Evolutionary conservation across 495 filamentous ascomycete genomes (phyloP).

Genomic region (Jackrogersella multiformis): DNA sequence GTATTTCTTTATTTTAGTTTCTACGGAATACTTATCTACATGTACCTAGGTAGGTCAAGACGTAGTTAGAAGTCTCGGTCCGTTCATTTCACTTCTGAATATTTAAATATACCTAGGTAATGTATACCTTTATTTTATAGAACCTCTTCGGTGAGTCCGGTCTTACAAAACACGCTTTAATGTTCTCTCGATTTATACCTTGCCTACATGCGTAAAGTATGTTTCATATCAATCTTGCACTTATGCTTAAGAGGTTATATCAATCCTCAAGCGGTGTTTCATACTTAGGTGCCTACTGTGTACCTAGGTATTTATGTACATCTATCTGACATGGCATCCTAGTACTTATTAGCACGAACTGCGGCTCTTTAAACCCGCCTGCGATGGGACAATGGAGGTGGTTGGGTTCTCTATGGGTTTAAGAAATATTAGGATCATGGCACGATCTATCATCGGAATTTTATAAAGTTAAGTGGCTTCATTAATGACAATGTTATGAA

Average conservation of each 20-base stretch:
- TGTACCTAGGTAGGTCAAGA: no score
- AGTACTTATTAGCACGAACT: not conserved
- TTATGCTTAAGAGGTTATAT: slow-evolving; percentile 17
- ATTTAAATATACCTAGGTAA: not conserved
- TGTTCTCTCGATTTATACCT: slow-evolving; percentile 23
- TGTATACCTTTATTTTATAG: no score
- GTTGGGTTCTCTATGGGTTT: slow-evolving; percentile 10
- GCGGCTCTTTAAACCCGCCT: slow-evolving; percentile 12
- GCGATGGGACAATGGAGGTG: not conserved
- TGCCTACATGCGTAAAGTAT: slow-evolving; percentile 1
- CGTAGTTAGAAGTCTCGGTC: slow-evolving; percentile 3
- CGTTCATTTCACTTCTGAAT: not conserved
- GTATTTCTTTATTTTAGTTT: not conserved
- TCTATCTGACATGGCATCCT: slow-evolving; percentile 12
- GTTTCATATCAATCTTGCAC: slow-evolving; percentile 38
- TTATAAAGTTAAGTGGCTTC: slow-evolving; percentile 7
- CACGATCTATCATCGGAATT: slow-evolving; percentile 9
- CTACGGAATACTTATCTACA: no score
- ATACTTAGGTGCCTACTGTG: slow-evolving; percentile 27
- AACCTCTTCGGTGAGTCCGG: slow-evolving; percentile 22
- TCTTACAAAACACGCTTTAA: not conserved
- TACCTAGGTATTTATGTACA: not conserved
- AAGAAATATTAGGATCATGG: slow-evolving; percentile 13
- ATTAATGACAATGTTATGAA: slow-evolving; percentile 25
- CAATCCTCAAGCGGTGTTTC: slow-evolving; percentile 39